Base-by-base conservation (phyloP, 1,284 basidiomycete genomes). In the Amylostereum areolatum region DNA sequence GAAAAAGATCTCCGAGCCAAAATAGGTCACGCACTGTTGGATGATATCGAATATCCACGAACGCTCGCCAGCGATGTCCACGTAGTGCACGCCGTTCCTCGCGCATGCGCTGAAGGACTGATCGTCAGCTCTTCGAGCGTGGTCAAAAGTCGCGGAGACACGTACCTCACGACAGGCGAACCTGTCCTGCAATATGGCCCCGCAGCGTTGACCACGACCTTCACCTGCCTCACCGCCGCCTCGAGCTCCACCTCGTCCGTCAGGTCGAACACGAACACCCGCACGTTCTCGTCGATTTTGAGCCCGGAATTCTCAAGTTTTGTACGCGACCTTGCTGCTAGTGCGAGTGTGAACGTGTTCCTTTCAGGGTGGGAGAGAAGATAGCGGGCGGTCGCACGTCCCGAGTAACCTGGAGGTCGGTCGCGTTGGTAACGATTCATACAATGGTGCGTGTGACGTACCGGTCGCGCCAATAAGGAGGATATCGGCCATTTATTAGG, bases 131-230 rank as follows among this genome's bases (percentile, higher is more conserved):
- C 32, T 2, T 27, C 25, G 33, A 10, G 9, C 32, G 9, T 25
- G 30, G 25, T 48, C 12, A 12, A 9, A 30, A 18, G 18, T 10
- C 31, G 32, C 5, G 24, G 11, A 27, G 24, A 32, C 7, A n/a
- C 66, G 47, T 54, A 81, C 75, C 61, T 64, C 24, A 88, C 84
- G 28, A 89, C 80, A 10, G 78, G 73, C 24, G 77, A 80, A 1
- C 85, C 83, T 70, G 71, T 84, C 12, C 62, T 62, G 75, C 75
- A 82, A 57, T 73, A 89, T 5, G 84, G 84, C 2, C 85, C 85
- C 18, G 83, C 76, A 28, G 80, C 69, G 57, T 83, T 88, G 49
- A 88, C 78, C 35, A 89, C 74, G 24, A 89, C 81, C 46, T 73
- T 74, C 2, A 77, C 68, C 25, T 61, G 61, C 55, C 72, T 71